These are phyloP conservation scores for Neopestalotiopsis sp. DNA, from an alignment of 2,329 filamentous ascomycete species.

Conservation along the genomic window DNA sequence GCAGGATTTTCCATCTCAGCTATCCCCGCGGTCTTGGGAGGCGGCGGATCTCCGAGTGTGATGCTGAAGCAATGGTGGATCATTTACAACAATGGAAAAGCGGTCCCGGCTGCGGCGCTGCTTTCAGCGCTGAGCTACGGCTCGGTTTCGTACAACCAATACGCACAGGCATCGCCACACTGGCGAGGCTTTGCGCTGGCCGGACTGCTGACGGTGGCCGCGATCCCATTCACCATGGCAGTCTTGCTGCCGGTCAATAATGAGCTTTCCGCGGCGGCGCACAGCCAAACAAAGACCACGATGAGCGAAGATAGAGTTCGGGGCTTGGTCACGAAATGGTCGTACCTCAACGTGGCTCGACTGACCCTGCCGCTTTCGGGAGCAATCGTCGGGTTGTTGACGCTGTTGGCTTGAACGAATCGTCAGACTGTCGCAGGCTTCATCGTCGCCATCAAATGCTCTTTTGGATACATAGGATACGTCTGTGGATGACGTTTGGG, in stretches of 20 bases:
- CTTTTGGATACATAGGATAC: neutral
- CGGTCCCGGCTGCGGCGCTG: conserved; percentile 24
- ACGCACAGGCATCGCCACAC: conserved; percentile 25
- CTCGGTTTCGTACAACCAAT: conserved; percentile 26
- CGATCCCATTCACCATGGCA: conserved; percentile 29
- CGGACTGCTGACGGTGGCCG: conserved; percentile 24
- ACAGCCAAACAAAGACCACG: conserved; percentile 26
- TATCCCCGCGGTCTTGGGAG: conserved; percentile 27
- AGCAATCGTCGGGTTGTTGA: conserved; percentile 36
- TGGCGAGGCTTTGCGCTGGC: conserved; percentile 32
- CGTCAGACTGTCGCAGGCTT: neutral
- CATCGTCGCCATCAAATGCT: neutral
- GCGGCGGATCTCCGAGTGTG: conserved; percentile 25
- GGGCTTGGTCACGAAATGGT: conserved; percentile 34
- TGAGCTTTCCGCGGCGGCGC: conserved; percentile 24
- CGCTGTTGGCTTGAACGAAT: conserved; percentile 25
- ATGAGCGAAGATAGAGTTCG: conserved; percentile 32
- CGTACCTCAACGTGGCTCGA: conserved; percentile 31
- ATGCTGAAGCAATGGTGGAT: conserved; percentile 31
- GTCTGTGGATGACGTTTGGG: neutral
- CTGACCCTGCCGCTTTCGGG: conserved; percentile 33
- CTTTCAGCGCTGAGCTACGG: conserved; percentile 28
- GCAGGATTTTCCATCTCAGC: conserved; percentile 25
- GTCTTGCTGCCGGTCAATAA: conserved; percentile 28
- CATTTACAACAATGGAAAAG: conserved; percentile 26